Base-by-base conservation (phyloP, 2,329 filamentous ascomycete genomes). In the Dothideomycetes sp. region DNA sequence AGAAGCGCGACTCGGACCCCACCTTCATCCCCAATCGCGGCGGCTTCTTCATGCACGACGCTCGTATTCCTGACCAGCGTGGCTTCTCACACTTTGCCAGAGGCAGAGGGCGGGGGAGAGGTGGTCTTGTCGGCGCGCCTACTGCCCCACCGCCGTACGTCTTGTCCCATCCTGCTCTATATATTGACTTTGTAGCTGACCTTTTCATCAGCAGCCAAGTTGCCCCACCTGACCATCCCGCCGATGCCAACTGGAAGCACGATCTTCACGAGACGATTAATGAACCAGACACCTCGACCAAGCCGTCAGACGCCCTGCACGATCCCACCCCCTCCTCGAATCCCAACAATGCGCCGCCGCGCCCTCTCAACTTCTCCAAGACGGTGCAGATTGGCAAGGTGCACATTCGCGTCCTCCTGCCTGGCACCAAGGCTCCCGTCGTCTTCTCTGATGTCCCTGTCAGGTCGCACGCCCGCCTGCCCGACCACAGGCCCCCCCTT, bases 31-130 rank as follows among this genome's bases (percentile, higher is more conserved):
- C 91, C 39, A 95, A 93, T 55, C 73, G 89, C 49, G 91, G 91
- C 43, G 81, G 84, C 46, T 96, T 96, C 69, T 96, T 95, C 66
- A 87, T 96, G 77, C 89, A 96, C 61, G 91, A 96, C 58, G 80
- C 85, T 51, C 76, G 82, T 41, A 81, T 81, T n/a, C 75, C 80
- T 33, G 77, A 79, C 48, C 74, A 79, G 38, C 89, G 88, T 61
- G 82, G 82, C 38, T 86, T 89, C 61, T 72, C 83, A 42, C 75
- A 79, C 10, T 82, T 80, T 58, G 74, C 74, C 22, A 72, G 80
- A 60, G 79, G 77, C 29, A 66, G 73, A 45, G 72, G 77, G 48
- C 69, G 75, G 60, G 84, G 77, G 36, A 65, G 75, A 53, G 39
- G 29, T 7, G 72, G 41, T n/a, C 31, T 72, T 36, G 67, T 77